These are phyloP conservation scores for Calonectria pseudoturangicola DNA, from an alignment of 2,329 filamentous ascomycete genomes.

Conservation along the genomic window DNA sequence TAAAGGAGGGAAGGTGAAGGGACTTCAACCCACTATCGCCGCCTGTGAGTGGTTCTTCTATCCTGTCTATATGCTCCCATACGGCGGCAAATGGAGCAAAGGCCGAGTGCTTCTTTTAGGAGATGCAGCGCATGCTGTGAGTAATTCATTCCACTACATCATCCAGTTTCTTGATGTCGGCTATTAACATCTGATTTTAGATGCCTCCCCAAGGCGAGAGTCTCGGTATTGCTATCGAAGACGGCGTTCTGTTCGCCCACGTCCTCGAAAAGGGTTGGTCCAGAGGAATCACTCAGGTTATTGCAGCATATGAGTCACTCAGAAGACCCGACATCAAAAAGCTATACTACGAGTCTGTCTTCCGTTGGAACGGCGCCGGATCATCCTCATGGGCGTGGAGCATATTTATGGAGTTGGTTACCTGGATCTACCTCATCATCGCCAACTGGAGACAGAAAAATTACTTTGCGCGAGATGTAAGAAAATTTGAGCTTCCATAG, in stretches of 20 bases:
- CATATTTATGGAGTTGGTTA: conserved; percentile 51
- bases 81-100: conserved; percentile 58
- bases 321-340: conserved; percentile 64
- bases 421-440: conserved; percentile 50
- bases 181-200: conserved; percentile 38
- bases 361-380: conserved; percentile 47
- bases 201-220: conserved; percentile 71
- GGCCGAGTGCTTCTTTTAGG: conserved; percentile 70
- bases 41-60: conserved; percentile 58
- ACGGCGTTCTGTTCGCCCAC: conserved; percentile 67
- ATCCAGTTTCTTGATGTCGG: background rate
- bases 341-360: conserved; percentile 64
- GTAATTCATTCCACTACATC: background rate
- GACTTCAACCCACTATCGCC: conserved; percentile 46
- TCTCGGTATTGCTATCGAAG: conserved; percentile 71
- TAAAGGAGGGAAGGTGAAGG: conserved; percentile 40
- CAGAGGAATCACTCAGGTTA: conserved; percentile 63
- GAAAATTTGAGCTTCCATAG: conserved; percentile 43
- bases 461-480: conserved; percentile 50
- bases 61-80: conserved; percentile 59
- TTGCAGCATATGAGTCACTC: conserved; percentile 67
- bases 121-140: conserved; percentile 72
- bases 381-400: conserved; percentile 45
- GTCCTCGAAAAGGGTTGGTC: conserved; percentile 47
- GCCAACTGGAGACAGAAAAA: conserved; percentile 40